A percentile compares a stretch with the other conserved stretches of the same genome.
Conservation (phyloP, 306 rosid species). For the Hylodesmum podocarpum region DNA sequence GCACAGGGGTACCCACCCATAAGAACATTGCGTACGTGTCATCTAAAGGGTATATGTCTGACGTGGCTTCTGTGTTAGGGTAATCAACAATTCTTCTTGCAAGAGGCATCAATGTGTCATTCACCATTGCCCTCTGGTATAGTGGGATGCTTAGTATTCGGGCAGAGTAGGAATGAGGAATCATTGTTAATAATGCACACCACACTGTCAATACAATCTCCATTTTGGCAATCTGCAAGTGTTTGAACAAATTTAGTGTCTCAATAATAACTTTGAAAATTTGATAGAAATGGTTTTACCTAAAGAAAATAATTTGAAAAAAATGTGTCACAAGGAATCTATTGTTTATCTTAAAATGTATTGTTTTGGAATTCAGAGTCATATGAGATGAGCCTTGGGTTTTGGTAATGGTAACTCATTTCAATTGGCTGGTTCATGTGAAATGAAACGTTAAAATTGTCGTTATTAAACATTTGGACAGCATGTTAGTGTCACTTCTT, state of each 20-base stretch:
- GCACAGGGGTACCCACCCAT: constrained; percentile 40
- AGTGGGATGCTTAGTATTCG: constrained; percentile 22
- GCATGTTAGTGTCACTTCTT: neutral
- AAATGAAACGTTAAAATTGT: neutral
- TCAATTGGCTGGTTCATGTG: constrained; percentile 5
- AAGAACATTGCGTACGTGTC: constrained; percentile 35
- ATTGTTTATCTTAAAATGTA: neutral
- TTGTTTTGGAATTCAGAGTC: neutral
- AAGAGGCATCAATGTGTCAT: neutral
- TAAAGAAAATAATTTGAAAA: no score
- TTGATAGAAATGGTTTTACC: no score
- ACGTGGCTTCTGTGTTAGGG: neutral
- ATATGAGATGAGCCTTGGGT: neutral
- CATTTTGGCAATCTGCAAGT: neutral
- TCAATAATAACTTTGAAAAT: no score
- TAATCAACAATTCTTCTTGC: neutral
- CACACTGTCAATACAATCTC: neutral
- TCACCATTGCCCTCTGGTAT: constrained; percentile 15
- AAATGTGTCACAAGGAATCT: neutral
- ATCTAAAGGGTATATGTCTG: constrained; percentile 22
- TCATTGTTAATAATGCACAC: neutral
- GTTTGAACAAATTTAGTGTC: neutral
- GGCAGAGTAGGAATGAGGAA: neutral
- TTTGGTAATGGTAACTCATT: constrained; percentile 33
- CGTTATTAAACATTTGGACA: neutral